Base-by-base conservation (phyloP, 768 basidiomycete genomes). In the Boletus eberwhitei region DNA sequence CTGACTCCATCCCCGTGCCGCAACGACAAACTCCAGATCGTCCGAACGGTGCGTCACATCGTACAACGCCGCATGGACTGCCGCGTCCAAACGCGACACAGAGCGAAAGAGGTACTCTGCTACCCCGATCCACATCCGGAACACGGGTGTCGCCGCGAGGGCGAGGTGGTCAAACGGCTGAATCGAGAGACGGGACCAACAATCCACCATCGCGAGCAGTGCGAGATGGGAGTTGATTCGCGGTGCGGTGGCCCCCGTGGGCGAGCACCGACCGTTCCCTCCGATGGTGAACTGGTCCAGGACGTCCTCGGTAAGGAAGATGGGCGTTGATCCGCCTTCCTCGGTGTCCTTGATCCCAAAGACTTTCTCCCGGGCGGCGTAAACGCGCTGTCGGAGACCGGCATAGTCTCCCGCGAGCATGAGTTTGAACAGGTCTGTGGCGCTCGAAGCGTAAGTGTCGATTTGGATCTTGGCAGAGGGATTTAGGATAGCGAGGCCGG, bases 161-260 rank as follows among this genome's bases (percentile, higher is more conserved):
- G 87, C 81, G 58, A 98, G 84, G 74, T 98, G 95, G 34, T 83
- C 85, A 67, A 90, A 96, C 0, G 97, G 97, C 50, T 90, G 83
- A 65, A 97, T 94, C 0, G 77, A 75, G 48, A 98, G 83, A 48
- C 82, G 81, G 8, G 91, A 88, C 97, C 97, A 99, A 64, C 91
- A 95, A 72, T 99, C 97, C 19, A 98, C 97, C 94, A 99, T 98
- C 16, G 95, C 94, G 45, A 98, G 83, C 8, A 99, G 79, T 9
- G 92, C 87, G 52, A 98, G 83, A 69, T 99, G 96, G 1, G 93
- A 95, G 68, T 98, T 98, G 8, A 82, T 82, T 5, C 58, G 70
- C 52, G 59, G 69, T 3, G 61, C 53, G 50, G 19, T 53, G 38
- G 34, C 44, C 13, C 52, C 56, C 4, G 53, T 51, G 21, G 55